Evolutionary conservation across 257 asterid genomes (phyloP).

Genomic region (Schizonepeta tenuifolia): DNA sequence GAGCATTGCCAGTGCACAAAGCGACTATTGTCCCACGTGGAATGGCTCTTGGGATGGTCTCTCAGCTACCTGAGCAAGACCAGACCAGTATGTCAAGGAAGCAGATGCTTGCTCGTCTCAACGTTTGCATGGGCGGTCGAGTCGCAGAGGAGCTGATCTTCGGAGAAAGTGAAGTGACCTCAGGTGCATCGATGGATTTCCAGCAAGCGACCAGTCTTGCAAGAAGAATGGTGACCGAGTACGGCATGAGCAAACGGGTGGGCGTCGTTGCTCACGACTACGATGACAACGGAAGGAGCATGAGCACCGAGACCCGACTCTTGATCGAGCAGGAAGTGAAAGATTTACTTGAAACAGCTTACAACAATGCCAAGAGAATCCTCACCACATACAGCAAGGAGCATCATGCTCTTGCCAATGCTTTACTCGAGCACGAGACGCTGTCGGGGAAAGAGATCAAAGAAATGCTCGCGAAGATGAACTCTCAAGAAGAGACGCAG

Average conservation of each 20-base stretch:
- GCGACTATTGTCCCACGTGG: slow-evolving; percentile 86
- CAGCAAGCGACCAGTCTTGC: slow-evolving; percentile 65
- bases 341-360: slow-evolving; percentile 54
- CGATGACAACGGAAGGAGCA: slow-evolving; percentile 66
- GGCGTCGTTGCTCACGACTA: slow-evolving; percentile 69
- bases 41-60: slow-evolving; percentile 75
- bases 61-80: slow-evolving; percentile 73
- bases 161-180: slow-evolving; percentile 74
- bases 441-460: slow-evolving; percentile 65
- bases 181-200: slow-evolving; percentile 72
- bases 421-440: slow-evolving; percentile 72
- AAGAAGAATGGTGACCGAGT: slow-evolving; percentile 71
- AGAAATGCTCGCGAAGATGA: slow-evolving; percentile 48
- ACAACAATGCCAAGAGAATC: slow-evolving; percentile 63
- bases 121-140: slow-evolving; percentile 82
- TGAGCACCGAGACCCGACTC: slow-evolving; percentile 79
- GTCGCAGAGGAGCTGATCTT: slow-evolving; percentile 81
- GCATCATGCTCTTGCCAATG: slow-evolving; percentile 72
- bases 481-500: slow-evolving; percentile 43
- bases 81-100: slow-evolving; percentile 66
- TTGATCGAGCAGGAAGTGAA: slow-evolving; percentile 67
- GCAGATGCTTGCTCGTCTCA: slow-evolving; percentile 79
- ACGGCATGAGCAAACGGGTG: slow-evolving; percentile 73
- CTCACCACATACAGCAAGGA: slow-evolving; percentile 55
- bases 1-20: slow-evolving; percentile 76